Conservation (phyloP, 108 stramenopile genomes). For the Cylindrotheca fusiformis region DNA sequence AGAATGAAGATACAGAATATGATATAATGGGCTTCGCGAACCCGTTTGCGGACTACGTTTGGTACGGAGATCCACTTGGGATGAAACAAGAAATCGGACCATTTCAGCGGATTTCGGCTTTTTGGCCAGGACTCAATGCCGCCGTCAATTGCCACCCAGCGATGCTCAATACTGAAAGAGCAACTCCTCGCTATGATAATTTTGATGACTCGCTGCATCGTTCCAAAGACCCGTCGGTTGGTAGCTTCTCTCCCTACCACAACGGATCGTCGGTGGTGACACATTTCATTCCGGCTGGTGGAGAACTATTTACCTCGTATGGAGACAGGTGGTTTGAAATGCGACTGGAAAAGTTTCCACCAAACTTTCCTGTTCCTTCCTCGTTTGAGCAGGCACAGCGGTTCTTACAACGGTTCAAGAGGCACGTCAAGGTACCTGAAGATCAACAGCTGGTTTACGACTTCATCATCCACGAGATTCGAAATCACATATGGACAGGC, state of each 20-base stretch:
- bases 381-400: not conserved
- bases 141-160: conserved; percentile 38
- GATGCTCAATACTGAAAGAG: conserved; percentile 30
- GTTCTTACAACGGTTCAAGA: conserved; percentile 2
- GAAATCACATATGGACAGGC: conserved; percentile 11
- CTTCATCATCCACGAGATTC: not conserved
- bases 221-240: conserved; percentile 33
- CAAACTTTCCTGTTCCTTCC: conserved; percentile 9
- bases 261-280: conserved; percentile 19
- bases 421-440: not conserved
- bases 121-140: conserved; percentile 46
- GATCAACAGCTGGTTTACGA: conserved; percentile 4
- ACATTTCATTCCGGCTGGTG: conserved; percentile 47
- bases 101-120: conserved; percentile 5
- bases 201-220: conserved; percentile 37
- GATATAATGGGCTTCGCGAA: conserved; percentile 27
- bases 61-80: conserved; percentile 35
- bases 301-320: conserved; percentile 67
- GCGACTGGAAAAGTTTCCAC: conserved; percentile 13
- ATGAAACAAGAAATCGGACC: conserved; percentile 15
- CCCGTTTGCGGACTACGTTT: conserved; percentile 48
- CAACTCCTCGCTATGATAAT: conserved; percentile 9
- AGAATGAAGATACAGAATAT: conserved; percentile 28
- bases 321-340: conserved; percentile 57
- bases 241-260: conserved; percentile 37